phyloP scores from a whole-genome alignment of 2,329 filamentous ascomycete species.

The Colletotrichum siamense region DNA sequence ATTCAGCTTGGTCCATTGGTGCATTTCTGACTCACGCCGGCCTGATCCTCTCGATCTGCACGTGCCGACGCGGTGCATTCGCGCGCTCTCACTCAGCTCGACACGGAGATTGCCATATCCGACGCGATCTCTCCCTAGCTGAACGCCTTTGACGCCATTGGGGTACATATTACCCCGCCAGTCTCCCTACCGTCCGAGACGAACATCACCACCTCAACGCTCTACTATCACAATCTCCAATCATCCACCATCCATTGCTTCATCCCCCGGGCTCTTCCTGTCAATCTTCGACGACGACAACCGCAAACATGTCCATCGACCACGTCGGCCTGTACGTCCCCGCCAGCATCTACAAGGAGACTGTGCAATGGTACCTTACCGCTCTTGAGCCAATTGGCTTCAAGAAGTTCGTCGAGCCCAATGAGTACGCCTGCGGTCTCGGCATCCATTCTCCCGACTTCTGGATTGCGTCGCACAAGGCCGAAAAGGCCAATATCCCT shows the following conservation, averaged over 20 bases:
- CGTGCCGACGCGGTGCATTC: conserved; percentile 1
- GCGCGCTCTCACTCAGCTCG: background rate
- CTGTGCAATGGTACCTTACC: conserved; percentile 37
- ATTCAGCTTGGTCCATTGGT: background rate
- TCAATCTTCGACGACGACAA: background rate
- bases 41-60: background rate
- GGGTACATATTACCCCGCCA: conserved; percentile 5
- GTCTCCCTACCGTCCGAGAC: background rate
- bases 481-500: conserved; percentile 21
- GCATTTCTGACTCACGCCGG: background rate
- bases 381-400: conserved; percentile 42
- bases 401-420: conserved; percentile 30
- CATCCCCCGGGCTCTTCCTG: background rate
- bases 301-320: conserved; percentile 37
- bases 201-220: background rate
- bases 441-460: conserved; percentile 36
- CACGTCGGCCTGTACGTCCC: conserved; percentile 37
- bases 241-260: background rate
- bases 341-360: conserved; percentile 29
- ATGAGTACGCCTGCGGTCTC: conserved; percentile 34
- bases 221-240: background rate
- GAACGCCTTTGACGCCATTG: background rate
- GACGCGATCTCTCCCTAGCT: background rate
- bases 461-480: conserved; percentile 27
- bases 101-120: background rate